These are phyloP conservation scores for Fomitopsis palustris DNA, from an alignment of 1,284 basidiomycete species.

Conservation along the genomic window DNA sequence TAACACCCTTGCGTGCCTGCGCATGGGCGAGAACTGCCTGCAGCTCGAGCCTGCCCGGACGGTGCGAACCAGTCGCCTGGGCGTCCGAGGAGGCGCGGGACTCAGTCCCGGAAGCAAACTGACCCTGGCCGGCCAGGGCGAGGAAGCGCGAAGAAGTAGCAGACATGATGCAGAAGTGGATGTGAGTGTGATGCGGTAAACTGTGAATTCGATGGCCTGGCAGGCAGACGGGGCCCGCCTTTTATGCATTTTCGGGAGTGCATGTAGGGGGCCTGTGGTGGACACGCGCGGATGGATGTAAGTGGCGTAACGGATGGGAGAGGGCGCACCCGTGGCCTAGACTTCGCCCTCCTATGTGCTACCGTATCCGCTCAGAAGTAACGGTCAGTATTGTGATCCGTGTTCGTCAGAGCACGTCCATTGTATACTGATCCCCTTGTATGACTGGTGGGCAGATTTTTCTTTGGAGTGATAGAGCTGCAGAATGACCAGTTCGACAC, in stretches of 20 bases:
- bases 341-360: no score
- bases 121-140: constrained; percentile 8
- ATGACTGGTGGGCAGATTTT: no score
- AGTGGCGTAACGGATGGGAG: no score
- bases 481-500: no score
- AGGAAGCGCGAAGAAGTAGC: constrained; percentile 1
- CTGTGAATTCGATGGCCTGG: background rate
- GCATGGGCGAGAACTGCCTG: constrained; percentile 16
- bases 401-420: no score
- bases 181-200: background rate
- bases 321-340: no score
- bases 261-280: background rate
- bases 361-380: background rate
- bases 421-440: no score
- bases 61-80: constrained; percentile 2
- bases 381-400: background rate
- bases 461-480: no score
- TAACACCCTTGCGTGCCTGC: constrained; percentile 9
- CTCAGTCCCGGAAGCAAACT: background rate
- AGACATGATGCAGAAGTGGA: constrained; percentile 2
- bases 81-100: background rate
- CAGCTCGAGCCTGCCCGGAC: constrained; percentile 19
- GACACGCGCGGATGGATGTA: background rate
- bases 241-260: background rate
- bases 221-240: background rate